Evolutionary conservation across 805 yeast species (phyloP).

Genomic region (Nakazawaea wickerhamii): DNA sequence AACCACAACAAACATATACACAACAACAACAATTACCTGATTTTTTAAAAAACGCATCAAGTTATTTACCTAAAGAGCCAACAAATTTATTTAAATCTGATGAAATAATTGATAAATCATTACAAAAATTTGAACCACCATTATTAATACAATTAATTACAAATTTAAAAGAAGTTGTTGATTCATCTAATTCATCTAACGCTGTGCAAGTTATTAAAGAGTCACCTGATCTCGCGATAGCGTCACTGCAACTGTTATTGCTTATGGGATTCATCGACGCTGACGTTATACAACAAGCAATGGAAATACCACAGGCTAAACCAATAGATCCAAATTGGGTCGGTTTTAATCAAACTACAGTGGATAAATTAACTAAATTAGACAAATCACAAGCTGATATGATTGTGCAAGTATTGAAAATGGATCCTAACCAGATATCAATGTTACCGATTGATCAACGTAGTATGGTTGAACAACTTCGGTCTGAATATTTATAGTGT

Average conservation of each 20-base stretch:
- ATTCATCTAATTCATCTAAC: constrained; percentile 43
- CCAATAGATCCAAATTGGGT: constrained; percentile 38
- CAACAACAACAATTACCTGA: constrained; percentile 30
- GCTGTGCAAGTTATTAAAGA: constrained; percentile 49
- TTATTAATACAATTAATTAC: constrained; percentile 65
- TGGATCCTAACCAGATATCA: constrained; percentile 45
- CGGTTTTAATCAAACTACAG: constrained; percentile 41
- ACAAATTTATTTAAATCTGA: constrained; percentile 41
- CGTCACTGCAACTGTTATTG: constrained; percentile 69
- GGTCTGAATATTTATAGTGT: constrained; percentile 43
- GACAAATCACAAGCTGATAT: constrained; percentile 54
- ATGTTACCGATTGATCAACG: constrained; percentile 47
- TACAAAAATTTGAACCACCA: constrained; percentile 64
- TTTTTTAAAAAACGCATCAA: constrained; percentile 47
- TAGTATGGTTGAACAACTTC: constrained; percentile 48
- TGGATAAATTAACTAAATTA: constrained; percentile 43
- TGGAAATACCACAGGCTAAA: constrained; percentile 15
- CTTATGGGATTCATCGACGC: constrained; percentile 73
- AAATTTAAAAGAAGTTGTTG: constrained; percentile 53
- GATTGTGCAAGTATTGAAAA: constrained; percentile 46
- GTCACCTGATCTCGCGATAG: constrained; percentile 53
- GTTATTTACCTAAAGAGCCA: constrained; percentile 45
- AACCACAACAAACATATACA: constrained; percentile 11
- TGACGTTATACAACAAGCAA: constrained; percentile 58
- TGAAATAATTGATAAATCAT: constrained; percentile 55